Percentiles rank a stretch among this genome's conserved stretches.
These are phyloP conservation scores for Nicotiana paniculata DNA, from an alignment of 257 asterid species.

Conservation along the genomic window DNA sequence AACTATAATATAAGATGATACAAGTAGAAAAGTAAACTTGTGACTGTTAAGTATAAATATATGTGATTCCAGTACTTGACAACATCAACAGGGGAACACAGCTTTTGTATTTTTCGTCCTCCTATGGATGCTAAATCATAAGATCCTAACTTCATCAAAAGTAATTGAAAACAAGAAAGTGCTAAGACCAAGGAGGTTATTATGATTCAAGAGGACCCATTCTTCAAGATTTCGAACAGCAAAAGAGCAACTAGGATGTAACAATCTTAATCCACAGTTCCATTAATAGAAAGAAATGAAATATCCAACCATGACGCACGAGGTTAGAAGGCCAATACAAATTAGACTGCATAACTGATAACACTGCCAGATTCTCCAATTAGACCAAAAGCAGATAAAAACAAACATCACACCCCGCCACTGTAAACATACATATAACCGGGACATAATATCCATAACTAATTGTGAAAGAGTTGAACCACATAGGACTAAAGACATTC, in stretches of 20 bases:
- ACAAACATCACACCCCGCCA: not conserved
- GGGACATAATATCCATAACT: not conserved
- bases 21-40: not conserved
- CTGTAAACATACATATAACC: not conserved
- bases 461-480: not conserved
- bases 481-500: not conserved
- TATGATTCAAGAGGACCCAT: not conserved
- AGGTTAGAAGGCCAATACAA: not conserved
- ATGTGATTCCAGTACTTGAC: not conserved
- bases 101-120: not conserved
- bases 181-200: not conserved
- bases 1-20: not conserved
- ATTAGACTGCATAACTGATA: not conserved
- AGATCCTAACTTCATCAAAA: not conserved
- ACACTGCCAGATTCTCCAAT: not conserved
- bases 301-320: not conserved
- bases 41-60: not conserved
- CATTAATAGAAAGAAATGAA: not conserved
- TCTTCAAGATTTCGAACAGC: not conserved
- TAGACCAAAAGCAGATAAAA: not conserved
- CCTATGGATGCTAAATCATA: not conserved
- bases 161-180: not conserved
- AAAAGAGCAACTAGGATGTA: not conserved
- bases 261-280: not conserved
- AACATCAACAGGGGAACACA: not conserved